Evolutionary conservation across 2,329 filamentous ascomycete species (phyloP).

Genomic region (Claviceps africana): DNA sequence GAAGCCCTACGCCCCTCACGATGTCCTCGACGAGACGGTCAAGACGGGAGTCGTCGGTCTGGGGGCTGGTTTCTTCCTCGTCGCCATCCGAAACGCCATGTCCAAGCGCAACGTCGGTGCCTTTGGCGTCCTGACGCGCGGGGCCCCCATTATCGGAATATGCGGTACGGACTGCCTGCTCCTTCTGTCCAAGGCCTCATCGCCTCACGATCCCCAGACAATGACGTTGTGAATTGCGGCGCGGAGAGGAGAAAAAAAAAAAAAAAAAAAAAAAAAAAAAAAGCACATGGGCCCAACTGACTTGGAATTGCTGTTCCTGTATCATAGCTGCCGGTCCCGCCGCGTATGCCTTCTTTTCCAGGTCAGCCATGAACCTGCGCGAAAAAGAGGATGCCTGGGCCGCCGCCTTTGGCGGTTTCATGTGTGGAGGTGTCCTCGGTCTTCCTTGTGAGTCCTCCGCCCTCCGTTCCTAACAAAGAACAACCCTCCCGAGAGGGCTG

Average conservation of each 20-base stretch:
- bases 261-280: background rate
- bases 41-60: conserved; percentile 52
- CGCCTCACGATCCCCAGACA: background rate
- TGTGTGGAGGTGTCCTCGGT: conserved; percentile 59
- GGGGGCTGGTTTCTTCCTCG: conserved; percentile 54
- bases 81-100: conserved; percentile 76
- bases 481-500: background rate
- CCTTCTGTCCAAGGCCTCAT: background rate
- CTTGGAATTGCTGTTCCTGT: background rate
- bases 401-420: conserved; percentile 60
- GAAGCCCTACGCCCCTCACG: conserved; percentile 51
- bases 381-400: conserved; percentile 72
- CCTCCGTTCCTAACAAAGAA: background rate
- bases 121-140: conserved; percentile 66
- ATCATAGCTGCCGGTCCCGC: conserved; percentile 45
- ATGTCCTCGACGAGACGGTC: conserved; percentile 56
- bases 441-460: conserved; percentile 45
- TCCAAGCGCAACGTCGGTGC: conserved; percentile 69
- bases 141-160: conserved; percentile 55
- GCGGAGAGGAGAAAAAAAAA: background rate
- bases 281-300: background rate
- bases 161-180: conserved; percentile 16
- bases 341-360: conserved; percentile 63
- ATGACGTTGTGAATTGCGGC: background rate
- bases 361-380: conserved; percentile 69